Conservation (phyloP, 345 rosid species). For the Eucalyptus sp. region DNA sequence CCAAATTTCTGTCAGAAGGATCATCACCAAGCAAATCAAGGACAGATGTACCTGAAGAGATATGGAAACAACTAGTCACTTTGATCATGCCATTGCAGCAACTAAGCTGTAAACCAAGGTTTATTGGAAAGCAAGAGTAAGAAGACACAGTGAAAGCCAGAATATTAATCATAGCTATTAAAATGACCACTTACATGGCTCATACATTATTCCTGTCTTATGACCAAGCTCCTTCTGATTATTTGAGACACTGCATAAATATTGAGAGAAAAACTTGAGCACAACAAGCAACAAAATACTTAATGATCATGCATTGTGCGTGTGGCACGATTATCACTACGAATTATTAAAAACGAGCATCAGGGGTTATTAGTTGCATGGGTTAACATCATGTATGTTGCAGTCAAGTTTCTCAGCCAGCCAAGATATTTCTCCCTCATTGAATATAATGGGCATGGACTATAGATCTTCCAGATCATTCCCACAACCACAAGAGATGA, state of each 20-base stretch:
- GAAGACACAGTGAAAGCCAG: background rate
- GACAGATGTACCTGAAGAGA: conserved; percentile 46
- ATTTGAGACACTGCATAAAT: background rate
- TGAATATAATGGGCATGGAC: background rate
- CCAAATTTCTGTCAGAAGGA: conserved; percentile 18
- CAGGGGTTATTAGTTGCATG: background rate
- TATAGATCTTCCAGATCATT: background rate
- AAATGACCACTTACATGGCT: background rate
- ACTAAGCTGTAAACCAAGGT: background rate
- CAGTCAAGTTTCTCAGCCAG: background rate
- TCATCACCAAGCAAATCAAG: conserved; percentile 73
- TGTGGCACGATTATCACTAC: background rate
- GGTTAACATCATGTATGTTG: background rate
- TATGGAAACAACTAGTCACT: background rate
- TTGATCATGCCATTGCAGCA: background rate
- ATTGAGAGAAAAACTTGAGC: background rate
- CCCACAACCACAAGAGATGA: background rate
- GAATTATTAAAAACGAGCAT: background rate
- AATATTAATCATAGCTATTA: background rate
- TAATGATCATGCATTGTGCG: background rate
- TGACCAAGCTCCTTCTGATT: background rate
- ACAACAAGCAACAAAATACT: background rate
- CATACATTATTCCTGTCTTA: background rate
- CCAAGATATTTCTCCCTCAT: background rate
- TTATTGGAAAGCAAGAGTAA: background rate